Evolutionary conservation across 2,329 filamentous ascomycete species (phyloP), one percentile per base, ranked within the genome.

Genomic region (Parastagonospora avenae): DNA sequence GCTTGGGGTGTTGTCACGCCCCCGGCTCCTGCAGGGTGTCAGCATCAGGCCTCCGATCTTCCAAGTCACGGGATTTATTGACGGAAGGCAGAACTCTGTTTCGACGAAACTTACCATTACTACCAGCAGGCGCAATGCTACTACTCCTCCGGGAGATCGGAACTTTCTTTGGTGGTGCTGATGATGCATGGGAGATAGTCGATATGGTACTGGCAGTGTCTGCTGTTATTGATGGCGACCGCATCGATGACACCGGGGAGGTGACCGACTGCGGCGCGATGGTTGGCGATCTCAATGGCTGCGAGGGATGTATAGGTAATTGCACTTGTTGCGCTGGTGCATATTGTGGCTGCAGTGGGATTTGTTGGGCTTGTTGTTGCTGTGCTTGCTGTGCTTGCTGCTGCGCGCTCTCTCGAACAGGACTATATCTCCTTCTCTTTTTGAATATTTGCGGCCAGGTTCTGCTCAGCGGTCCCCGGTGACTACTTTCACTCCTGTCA

Each of bases 361-460:
- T 11, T 35, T 56, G 56, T 37, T 32, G 44, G 30, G 33, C 19
- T 39, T 46, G 36, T 12, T 32, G 50, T 27, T 40, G 40, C 10
- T 49, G 48, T 29, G 56, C 57, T 8, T 53, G 50, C 16, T 59
- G 53, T 16, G 62, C 57, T 11, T 54, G 52, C 41, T 61, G 53
- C 10, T 62, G 62, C 7, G 55, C 63, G 44, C 62, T 65, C 43
- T 68, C 65, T 41, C 64, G 49, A 14, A 64, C 60, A 6, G 65
- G 65, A 52, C 65, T 68, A 50, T 66, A 64, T 62, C 65, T 59
- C 42, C 65, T 61, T 35, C 65, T 63, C 59, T 68, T 68, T 31
- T 68, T 68, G 55, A 68, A 67, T 9, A 68, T 24, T 16, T 68
- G 64, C 12, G 64, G 64, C 65, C 65, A 68, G 44, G 64, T 64